Evolutionary conservation across 2,329 filamentous ascomycete genomes (phyloP), one percentile per base, ranked within the genome.

Genomic region (Hirsutella rhossiliensis): DNA sequence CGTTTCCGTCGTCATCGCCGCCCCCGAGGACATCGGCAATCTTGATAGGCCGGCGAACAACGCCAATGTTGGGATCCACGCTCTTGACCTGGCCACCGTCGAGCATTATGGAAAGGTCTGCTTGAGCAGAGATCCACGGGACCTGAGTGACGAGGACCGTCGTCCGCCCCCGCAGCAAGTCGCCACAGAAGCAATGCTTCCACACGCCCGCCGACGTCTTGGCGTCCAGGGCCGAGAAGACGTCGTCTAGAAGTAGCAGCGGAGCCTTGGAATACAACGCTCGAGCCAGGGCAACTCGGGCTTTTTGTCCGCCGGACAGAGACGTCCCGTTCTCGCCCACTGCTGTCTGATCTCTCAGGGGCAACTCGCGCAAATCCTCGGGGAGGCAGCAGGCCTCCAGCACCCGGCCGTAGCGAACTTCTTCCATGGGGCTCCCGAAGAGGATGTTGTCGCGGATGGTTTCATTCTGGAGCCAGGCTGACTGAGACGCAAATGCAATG

Each of bases 211-310:
- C 70, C 1, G 72, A 69, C 0, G 76, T 80, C 50, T 76, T 75
- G 17, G 75, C 67, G 50, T 80, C 76, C 1, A 80, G 62, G 0
- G 76, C 76, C 1, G 75, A 75, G 49, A 80, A 76, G 3, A 78
- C 66, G 46, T 80, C 76, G 48, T 80, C 76, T 1, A 80, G 66
- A 1, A 80, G 60, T 19, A 79, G 59, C 2, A 78, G 62, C 2
- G 71, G 63, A 0, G 75, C 68, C 43, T 70, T 71, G 1, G 75
- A 78, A 54, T 79, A 80, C 1, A 80, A 54, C 7, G 75, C 71
- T 45, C 76, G 64, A 1, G 76, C 76, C 30, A 79, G 56, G 12
- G 74, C 72, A 31, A 78, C 71, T 6, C 74, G 66, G 28, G 73
- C 73, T 49, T 74, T 75, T 48, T 78, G 74, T 0, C 74, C 74